These are phyloP conservation scores for Halophytophthora batemanensis DNA, from an alignment of 352 stramenopile genomes.

Conservation along the genomic window DNA sequence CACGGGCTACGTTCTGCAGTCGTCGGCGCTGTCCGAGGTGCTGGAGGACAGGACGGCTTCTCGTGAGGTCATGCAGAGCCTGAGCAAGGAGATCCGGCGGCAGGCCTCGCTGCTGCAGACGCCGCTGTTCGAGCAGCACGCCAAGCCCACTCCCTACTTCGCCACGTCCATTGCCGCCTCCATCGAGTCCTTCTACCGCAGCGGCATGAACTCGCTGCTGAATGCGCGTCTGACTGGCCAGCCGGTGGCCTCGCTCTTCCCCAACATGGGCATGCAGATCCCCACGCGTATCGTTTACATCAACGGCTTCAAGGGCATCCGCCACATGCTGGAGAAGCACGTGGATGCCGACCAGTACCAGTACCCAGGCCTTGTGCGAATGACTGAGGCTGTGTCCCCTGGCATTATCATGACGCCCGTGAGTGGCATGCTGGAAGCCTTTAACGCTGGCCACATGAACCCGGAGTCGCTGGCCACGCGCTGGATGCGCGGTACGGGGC, in stretches of 20 bases:
- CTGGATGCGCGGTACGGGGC: constrained; percentile 88
- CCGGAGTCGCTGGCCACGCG: constrained; percentile 81
- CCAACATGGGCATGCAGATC: constrained; percentile 94
- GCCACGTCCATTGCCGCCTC: constrained; percentile 89
- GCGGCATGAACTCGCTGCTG: constrained; percentile 89
- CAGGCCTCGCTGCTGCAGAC: constrained; percentile 85
- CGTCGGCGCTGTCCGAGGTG: constrained; percentile 63
- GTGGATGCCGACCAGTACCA: constrained; percentile 82
- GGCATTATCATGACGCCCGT: constrained; percentile 94
- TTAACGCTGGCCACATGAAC: constrained; percentile 93
- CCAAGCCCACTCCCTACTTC: constrained; percentile 88
- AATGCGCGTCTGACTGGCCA: constrained; percentile 86
- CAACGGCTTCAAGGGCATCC: constrained; percentile 92
- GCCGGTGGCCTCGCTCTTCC: constrained; percentile 82
- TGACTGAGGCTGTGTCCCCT: constrained; percentile 79
- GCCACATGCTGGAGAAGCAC: constrained; percentile 82
- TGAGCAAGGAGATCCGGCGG: constrained; percentile 87
- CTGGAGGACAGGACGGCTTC: constrained; percentile 73
- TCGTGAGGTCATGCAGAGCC: constrained; percentile 81
- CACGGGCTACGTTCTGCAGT: constrained; percentile 70
- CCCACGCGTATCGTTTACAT: constrained; percentile 92
- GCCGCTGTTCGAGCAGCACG: constrained; percentile 89
- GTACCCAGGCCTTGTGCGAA: constrained; percentile 72
- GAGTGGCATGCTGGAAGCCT: constrained; percentile 89
- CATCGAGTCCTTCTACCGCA: constrained; percentile 92